Evolutionary conservation across 225 moss, liverwort and hornwort species (phyloP).

Genomic region (Neckera pumila): DNA sequence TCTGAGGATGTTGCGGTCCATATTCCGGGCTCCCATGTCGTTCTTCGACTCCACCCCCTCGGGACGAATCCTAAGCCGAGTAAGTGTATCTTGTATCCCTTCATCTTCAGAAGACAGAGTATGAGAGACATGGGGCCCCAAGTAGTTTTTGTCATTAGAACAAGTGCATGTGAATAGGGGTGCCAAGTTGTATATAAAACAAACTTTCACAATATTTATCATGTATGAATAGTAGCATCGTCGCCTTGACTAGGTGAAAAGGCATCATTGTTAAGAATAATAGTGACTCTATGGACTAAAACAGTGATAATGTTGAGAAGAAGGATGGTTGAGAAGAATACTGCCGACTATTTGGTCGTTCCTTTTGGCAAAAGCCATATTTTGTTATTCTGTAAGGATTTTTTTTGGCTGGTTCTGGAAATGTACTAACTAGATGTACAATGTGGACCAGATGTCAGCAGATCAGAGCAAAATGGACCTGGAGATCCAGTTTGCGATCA

Average conservation of each 20-base stretch:
- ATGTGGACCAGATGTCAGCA: constrained; percentile 48
- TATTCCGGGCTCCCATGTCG: constrained; percentile 71
- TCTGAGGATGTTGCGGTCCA: constrained; percentile 39
- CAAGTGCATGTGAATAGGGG: not conserved
- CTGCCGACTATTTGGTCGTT: not conserved
- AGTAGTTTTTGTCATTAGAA: not conserved
- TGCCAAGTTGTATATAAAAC: not conserved
- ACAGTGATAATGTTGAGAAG: not conserved
- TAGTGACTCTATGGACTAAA: not conserved
- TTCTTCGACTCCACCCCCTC: constrained; percentile 79
- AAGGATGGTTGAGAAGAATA: not conserved
- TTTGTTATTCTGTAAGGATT: not conserved
- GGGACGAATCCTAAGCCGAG: constrained; percentile 62
- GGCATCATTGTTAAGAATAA: not conserved
- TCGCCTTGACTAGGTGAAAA: not conserved
- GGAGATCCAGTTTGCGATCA: constrained; percentile 19
- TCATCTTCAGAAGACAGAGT: not conserved
- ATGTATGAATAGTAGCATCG: not conserved
- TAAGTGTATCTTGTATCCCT: not conserved
- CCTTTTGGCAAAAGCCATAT: not conserved
- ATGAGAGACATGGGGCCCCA: not conserved
- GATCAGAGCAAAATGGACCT: constrained; percentile 59
- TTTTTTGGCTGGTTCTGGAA: not conserved
- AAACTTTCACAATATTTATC: not conserved
- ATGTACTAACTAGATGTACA: not conserved